phyloP scores from a whole-genome alignment of 352 stramenopile species.

The Thalassiosira mediterranea region DNA sequence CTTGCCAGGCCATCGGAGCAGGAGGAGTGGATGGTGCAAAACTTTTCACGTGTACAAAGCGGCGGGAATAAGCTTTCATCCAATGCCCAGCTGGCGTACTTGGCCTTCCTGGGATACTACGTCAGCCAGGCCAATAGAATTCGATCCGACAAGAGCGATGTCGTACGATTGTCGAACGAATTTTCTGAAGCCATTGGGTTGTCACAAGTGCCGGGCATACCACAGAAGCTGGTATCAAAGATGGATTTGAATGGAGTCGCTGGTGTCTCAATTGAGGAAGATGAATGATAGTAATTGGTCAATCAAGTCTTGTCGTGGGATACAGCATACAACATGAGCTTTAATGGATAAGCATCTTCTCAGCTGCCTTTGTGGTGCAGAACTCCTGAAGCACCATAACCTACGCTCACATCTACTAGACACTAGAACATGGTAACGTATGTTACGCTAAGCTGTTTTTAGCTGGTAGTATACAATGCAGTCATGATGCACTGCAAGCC shows the following conservation, averaged over 20 bases:
- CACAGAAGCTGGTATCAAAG: constrained; percentile 48
- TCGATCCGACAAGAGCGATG: constrained; percentile 38
- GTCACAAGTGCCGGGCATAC: constrained; percentile 38
- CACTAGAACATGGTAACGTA: too few relatives aligned
- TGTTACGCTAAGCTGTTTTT: too few relatives aligned
- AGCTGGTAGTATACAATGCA: too few relatives aligned
- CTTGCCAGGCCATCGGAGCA: constrained; percentile 13
- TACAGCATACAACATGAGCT: too few relatives aligned
- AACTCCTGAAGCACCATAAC: too few relatives aligned
- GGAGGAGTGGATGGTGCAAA: constrained; percentile 41
- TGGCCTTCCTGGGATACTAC: constrained; percentile 74
- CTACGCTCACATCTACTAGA: too few relatives aligned
- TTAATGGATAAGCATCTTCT: too few relatives aligned
- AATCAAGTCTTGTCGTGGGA: too few relatives aligned
- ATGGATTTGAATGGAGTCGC: constrained; percentile 55
- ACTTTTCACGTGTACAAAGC: constrained; percentile 43
- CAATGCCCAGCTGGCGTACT: constrained; percentile 55
- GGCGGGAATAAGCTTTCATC: constrained; percentile 53
- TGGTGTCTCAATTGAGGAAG: constrained; percentile 48
- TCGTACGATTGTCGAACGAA: constrained; percentile 55
- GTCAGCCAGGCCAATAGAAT: constrained; percentile 56
- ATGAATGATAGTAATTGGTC: constrained; percentile 11
- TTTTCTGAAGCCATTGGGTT: constrained; percentile 58
- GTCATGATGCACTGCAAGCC: too few relatives aligned
- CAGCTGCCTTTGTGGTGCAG: too few relatives aligned